These are phyloP conservation scores for Neurospora hispaniola DNA, from an alignment of 495 filamentous ascomycete species.

Conservation along the genomic window DNA sequence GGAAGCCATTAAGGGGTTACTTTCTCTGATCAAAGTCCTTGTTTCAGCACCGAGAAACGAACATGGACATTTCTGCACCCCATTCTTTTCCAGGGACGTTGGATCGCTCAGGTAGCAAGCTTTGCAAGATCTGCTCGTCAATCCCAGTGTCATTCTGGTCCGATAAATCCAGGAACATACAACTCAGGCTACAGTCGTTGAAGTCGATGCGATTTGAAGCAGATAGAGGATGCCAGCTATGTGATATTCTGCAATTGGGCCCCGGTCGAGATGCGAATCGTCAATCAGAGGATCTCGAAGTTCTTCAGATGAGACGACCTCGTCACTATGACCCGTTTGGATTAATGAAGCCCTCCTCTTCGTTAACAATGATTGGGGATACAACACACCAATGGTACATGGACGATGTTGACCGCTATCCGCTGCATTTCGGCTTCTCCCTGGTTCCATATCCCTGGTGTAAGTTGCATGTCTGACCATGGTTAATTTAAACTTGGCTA, in stretches of 20 bases:
- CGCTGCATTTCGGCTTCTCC: background rate
- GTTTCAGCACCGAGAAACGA: background rate
- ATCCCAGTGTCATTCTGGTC: background rate
- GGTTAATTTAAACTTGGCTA: background rate
- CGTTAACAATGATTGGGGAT: background rate
- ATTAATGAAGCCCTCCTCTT: rapidly evolving
- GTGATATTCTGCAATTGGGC: background rate
- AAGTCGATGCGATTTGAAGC: background rate
- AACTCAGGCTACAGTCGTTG: background rate
- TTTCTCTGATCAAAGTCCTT: background rate
- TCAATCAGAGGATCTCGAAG: background rate
- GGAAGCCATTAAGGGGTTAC: background rate
- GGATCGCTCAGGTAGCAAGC: background rate
- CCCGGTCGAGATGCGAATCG: background rate
- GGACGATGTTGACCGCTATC: background rate
- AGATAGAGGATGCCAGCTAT: background rate
- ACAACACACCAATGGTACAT: background rate
- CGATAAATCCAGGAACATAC: background rate
- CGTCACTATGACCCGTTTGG: background rate
- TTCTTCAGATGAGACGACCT: background rate
- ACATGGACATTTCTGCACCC: background rate
- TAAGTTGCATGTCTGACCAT: background rate
- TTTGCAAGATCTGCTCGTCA: background rate
- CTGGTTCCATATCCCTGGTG: background rate
- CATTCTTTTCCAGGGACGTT: background rate